A percentile compares a stretch with the other conserved stretches of the same genome.
These are phyloP conservation scores for Herpetomonas samuelpessoai DNA, from an alignment of 208 protist genomes.

Conservation along the genomic window DNA sequence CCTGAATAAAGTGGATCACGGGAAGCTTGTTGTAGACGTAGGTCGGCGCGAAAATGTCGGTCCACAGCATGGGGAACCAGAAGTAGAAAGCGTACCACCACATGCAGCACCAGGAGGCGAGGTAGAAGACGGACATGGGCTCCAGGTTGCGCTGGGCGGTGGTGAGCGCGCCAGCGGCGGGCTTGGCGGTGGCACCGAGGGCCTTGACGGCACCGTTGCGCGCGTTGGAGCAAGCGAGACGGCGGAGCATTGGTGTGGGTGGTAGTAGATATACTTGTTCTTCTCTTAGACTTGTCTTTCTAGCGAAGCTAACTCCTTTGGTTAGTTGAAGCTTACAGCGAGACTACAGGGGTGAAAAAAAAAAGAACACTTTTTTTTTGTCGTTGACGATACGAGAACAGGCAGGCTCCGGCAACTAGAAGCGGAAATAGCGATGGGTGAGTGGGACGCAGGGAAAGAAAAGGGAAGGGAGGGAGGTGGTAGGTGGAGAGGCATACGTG, in stretches of 20 bases:
- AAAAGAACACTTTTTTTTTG: slow-evolving; percentile 12
- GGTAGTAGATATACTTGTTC: too few relatives aligned
- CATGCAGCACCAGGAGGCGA: slow-evolving; percentile 77
- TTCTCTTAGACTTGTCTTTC: too few relatives aligned
- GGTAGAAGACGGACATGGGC: slow-evolving; percentile 87
- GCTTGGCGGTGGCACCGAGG: slow-evolving; percentile 26
- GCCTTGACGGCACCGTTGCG: slow-evolving; percentile 32
- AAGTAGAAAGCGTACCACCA: slow-evolving; percentile 91
- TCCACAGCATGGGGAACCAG: slow-evolving; percentile 86
- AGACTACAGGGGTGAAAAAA: too few relatives aligned
- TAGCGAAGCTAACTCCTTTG: too few relatives aligned
- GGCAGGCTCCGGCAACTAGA: background rate
- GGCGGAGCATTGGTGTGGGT: slow-evolving; percentile 58
- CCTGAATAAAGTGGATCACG: slow-evolving; percentile 85
- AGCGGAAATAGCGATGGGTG: too few relatives aligned
- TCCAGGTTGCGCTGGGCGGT: slow-evolving; percentile 72
- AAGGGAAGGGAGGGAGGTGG: background rate
- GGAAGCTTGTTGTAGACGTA: slow-evolving; percentile 89
- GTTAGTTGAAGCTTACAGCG: too few relatives aligned
- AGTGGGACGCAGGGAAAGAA: too few relatives aligned
- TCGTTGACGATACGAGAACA: background rate
- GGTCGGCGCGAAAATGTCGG: slow-evolving; percentile 79
- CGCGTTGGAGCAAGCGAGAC: slow-evolving; percentile 28
- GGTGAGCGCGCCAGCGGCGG: slow-evolving; percentile 26
- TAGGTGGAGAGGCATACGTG: too few relatives aligned